phyloP scores from a whole-genome alignment of 768 basidiomycete genomes.

The Rhodotorula sphaerocarpa region DNA sequence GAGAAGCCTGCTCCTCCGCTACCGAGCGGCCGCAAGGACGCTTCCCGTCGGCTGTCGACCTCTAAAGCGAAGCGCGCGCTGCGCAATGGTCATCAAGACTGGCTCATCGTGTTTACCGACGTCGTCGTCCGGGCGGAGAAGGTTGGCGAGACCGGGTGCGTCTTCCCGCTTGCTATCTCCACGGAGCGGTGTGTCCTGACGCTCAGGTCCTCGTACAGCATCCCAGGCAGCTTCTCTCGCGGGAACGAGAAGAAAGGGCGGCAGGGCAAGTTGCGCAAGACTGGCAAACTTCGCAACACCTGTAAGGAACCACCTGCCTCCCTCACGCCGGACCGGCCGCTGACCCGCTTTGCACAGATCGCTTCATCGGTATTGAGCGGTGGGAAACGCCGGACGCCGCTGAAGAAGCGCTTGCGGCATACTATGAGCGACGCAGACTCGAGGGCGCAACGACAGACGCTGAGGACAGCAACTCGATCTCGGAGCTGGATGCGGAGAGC shows the following conservation, averaged over 20 bases:
- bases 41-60: not conserved
- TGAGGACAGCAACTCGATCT: not conserved
- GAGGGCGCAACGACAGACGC: not conserved
- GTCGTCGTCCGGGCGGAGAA: conserved; percentile 86
- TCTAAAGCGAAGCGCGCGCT: not conserved
- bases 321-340: not conserved
- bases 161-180: not conserved
- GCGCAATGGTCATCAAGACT: conserved; percentile 54
- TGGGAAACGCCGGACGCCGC: conserved; percentile 29
- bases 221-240: conserved; percentile 25
- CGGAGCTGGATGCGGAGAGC: conserved; percentile 12
- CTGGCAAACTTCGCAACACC: conserved; percentile 34
- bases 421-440: conserved; percentile 12
- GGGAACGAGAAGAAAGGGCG: conserved; percentile 30
- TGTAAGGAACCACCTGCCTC: too few species aligned
- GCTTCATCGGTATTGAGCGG: conserved; percentile 34
- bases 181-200: too few species aligned
- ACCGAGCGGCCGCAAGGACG: not conserved
- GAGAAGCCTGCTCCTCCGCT: conserved; percentile 48
- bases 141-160: conserved; percentile 65
- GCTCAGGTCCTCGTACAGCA: conserved; percentile 25
- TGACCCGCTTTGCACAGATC: conserved; percentile 10
- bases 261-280: conserved; percentile 34
- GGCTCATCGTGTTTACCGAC: conserved; percentile 93
- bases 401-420: conserved; percentile 7